Evolutionary conservation across 1,284 basidiomycete genomes (phyloP), one percentile per base, ranked within the genome.

Genomic region (Fomitopsis betulina): DNA sequence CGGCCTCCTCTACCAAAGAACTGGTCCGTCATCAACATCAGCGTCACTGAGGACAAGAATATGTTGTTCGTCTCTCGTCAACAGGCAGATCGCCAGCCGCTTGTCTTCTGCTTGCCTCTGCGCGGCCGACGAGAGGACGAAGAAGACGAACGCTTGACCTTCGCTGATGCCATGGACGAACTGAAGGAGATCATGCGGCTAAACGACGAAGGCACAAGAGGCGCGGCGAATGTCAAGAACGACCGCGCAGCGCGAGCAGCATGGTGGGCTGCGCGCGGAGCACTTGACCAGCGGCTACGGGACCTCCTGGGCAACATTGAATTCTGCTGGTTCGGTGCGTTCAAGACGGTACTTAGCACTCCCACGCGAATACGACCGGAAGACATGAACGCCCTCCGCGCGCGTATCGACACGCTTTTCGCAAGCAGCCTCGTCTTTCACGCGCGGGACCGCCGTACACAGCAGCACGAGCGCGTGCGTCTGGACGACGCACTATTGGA

Each of bases 261-360:
- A 1, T 98, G 96, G 96, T 99, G 96, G 96, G 84, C 83, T 39
- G 81, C 87, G 54, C 81, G 94, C 12, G 77, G 80, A 45, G 81
- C 80, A 30, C 79, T 99, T 32, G 96, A 99, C 68, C 79, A 76
- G 52, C 81, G 93, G 30, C 72, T 99, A 68, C 78, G 85, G 53
- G 83, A 86, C 37, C 75, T 99, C 9, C 74, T 98, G 30, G 85
- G 86, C 61, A 91, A 87, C 61, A 88, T 99, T 38, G 96, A 99
- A 70, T 94, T 92, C 67, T 94, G 91, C 66, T 99, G 97, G 97
- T 79, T 99, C 3, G 96, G 97, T 1, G 94, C 90, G 23, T 98
- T 98, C 84, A 98, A 98, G 91, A 89, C 90, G 0, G 87, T 94
- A 62, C 74, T 93, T 43, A 86, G 80, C 64, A 80, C 81, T 32